Conservation (phyloP, 1,139 yeast species). For the Yamadazyma spencermartinsiae region DNA sequence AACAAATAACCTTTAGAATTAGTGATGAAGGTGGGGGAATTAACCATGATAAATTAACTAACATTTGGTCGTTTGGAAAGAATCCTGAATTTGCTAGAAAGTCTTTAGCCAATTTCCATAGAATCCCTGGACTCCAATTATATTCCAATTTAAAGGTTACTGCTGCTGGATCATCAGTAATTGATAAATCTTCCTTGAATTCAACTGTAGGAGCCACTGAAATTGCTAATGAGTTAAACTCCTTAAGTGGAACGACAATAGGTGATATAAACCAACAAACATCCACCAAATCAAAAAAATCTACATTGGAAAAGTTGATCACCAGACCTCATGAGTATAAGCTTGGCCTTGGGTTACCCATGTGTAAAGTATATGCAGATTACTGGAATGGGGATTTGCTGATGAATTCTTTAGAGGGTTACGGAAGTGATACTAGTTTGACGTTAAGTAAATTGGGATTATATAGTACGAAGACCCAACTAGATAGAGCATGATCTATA, state of each 20-base stretch:
- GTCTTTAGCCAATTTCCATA: conserved; percentile 63
- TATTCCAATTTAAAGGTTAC: conserved; percentile 43
- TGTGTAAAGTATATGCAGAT: conserved; percentile 89
- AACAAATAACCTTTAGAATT: conserved; percentile 70
- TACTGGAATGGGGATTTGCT: conserved; percentile 92
- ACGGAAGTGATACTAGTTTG: conserved; percentile 86
- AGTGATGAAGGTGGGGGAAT: conserved; percentile 93
- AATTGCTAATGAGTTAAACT: conserved; percentile 12
- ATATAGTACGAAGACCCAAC: conserved; percentile 60
- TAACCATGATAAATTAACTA: conserved; percentile 52
- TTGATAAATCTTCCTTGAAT: conserved; percentile 16
- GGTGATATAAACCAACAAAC: conserved; percentile 37
- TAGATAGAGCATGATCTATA: conserved; percentile 62
- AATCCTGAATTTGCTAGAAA: conserved; percentile 56
- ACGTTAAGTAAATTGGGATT: conserved; percentile 76
- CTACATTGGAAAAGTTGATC: conserved; percentile 49
- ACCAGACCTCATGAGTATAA: conserved; percentile 72
- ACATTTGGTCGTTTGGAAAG: conserved; percentile 85
- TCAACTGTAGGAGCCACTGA: neutral
- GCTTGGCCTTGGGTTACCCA: conserved; percentile 85
- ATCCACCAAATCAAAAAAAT: conserved; percentile 30
- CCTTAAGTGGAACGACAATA: conserved; percentile 34
- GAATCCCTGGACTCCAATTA: conserved; percentile 58
- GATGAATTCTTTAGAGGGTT: conserved; percentile 83
- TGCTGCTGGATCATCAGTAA: conserved; percentile 40